Conservation (phyloP, 2,329 filamentous ascomycete species). For the Huntiella omanensis region DNA sequence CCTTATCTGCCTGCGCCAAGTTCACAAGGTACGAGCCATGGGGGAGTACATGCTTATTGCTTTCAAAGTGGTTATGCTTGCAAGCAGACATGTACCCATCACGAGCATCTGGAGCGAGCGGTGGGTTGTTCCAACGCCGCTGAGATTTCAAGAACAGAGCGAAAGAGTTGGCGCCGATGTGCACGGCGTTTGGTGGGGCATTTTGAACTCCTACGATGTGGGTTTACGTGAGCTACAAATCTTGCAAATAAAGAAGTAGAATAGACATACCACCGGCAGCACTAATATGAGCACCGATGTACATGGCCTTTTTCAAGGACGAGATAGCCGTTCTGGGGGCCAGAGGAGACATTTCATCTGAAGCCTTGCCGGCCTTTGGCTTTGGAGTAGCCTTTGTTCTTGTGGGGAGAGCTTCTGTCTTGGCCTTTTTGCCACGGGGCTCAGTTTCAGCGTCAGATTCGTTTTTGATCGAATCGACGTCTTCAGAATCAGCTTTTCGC, state of each 20-base stretch:
- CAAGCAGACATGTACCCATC: slow-evolving; percentile 53
- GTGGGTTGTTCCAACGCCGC: slow-evolving; percentile 78
- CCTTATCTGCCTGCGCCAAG: slow-evolving; percentile 63
- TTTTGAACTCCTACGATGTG: slow-evolving; percentile 59
- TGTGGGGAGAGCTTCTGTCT: slow-evolving; percentile 14
- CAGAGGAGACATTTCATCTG: slow-evolving; percentile 35
- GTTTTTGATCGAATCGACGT: slow-evolving; percentile 13
- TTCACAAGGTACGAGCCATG: slow-evolving; percentile 97
- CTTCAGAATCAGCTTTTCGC: slow-evolving; percentile 14
- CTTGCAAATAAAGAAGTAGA: neutral
- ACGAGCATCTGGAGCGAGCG: slow-evolving; percentile 48
- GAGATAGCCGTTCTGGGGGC: slow-evolving; percentile 44
- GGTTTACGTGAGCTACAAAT: neutral
- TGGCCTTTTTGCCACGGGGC: slow-evolving; percentile 25
- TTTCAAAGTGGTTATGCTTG: slow-evolving; percentile 50
- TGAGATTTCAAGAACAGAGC: slow-evolving; percentile 93
- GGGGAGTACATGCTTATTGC: slow-evolving; percentile 57
- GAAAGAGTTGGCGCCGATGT: slow-evolving; percentile 82
- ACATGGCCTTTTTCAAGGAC: slow-evolving; percentile 51
- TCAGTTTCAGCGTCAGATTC: slow-evolving; percentile 13
- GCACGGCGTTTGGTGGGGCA: slow-evolving; percentile 54
- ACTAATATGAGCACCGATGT: slow-evolving; percentile 84
- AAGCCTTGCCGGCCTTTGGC: slow-evolving; percentile 19
- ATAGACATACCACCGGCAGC: slow-evolving; percentile 53
- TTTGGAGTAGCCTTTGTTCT: slow-evolving; percentile 5